Conservation (phyloP, 139 green algal species). For the Mesostigma viride region DNA sequence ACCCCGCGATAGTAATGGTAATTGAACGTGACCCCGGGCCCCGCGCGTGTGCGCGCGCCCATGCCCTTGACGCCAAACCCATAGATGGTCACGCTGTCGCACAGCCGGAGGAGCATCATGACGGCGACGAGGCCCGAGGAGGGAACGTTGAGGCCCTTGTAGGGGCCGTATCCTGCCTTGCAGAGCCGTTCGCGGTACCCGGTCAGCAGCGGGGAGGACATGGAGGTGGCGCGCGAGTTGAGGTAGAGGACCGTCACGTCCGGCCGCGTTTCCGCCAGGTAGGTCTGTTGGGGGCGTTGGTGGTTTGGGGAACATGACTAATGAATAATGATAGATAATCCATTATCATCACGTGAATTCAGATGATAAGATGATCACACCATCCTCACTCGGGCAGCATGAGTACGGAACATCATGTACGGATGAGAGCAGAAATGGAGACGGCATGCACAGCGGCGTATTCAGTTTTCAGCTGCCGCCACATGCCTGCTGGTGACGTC, state of each 20-base stretch:
- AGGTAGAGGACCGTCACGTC: constrained; percentile 19
- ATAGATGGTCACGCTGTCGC: constrained; percentile 28
- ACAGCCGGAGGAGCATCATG: constrained; percentile 21
- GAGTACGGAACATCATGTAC: too few species aligned
- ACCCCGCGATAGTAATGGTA: constrained; percentile 32
- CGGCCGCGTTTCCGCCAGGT: too few species aligned
- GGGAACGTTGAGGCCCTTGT: constrained; percentile 23
- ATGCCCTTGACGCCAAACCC: constrained; percentile 26
- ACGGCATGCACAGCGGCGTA: too few species aligned
- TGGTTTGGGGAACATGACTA: too few species aligned
- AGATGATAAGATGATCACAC: too few species aligned
- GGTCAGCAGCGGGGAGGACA: constrained; percentile 11
- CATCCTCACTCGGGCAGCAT: too few species aligned
- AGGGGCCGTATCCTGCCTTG: constrained; percentile 18
- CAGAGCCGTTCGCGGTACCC: constrained; percentile 17
- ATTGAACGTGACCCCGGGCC: neutral
- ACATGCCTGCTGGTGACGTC: too few species aligned
- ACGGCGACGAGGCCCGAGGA: constrained; percentile 20
- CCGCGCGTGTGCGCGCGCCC: neutral
- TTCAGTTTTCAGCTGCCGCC: too few species aligned
- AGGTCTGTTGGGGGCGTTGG: too few species aligned
- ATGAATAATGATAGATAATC: too few species aligned
- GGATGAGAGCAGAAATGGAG: too few species aligned
- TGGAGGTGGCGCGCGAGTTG: constrained; percentile 12
- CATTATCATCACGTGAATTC: too few species aligned